Evolutionary conservation across 2,329 filamentous ascomycete genomes (phyloP), one percentile per base, ranked within the genome.

Genomic region (Penicillium sp.): DNA sequence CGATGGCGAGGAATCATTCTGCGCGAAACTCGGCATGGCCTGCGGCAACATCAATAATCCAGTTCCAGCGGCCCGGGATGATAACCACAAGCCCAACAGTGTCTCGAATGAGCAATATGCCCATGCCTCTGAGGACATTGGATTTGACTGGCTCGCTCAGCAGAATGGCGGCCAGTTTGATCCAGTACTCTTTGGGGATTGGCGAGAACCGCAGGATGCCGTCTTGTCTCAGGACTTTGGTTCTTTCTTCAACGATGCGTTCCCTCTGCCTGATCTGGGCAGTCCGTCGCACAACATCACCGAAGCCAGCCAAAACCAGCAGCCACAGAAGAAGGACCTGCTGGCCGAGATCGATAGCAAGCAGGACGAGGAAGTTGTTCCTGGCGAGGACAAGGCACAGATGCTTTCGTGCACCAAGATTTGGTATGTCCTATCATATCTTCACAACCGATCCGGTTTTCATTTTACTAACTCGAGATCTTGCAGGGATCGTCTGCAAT

Each of bases 141-240:
- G 62, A 10, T 54, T 71, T 54, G 83, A 87, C 61, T 90, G 84
- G 79, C 73, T 93, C 34, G 78, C 82, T 26, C 83, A 84, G 55
- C 86, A 94, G 62, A 91, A 89, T 56, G 83, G 84, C 41, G 87
- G 87, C 40, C 81, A 86, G 49, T 96, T 97, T 57, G 90, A 97
- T 47, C 91, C 93, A 0, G 82, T 93, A 39, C 75, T 97, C 4
- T 97, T 96, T 63, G 87, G 86, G 38, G 87, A 89, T 54, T 97
- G 96, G 67, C 83, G 93, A 36, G 93, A 98, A 59, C 83, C 88
- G 0, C 87, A 94, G 57, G 86, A 88, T 41, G 91, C 84, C 39
- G 77, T 94, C 10, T 69, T 94, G 74, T 51, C 83, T 71, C 58
- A 79, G 29, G 80, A 81, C 7, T 86, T 94, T 51, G 86, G 87